Conservation (phyloP, 2,329 filamentous ascomycete species). For the Pseudogymnoascus sp. region DNA sequence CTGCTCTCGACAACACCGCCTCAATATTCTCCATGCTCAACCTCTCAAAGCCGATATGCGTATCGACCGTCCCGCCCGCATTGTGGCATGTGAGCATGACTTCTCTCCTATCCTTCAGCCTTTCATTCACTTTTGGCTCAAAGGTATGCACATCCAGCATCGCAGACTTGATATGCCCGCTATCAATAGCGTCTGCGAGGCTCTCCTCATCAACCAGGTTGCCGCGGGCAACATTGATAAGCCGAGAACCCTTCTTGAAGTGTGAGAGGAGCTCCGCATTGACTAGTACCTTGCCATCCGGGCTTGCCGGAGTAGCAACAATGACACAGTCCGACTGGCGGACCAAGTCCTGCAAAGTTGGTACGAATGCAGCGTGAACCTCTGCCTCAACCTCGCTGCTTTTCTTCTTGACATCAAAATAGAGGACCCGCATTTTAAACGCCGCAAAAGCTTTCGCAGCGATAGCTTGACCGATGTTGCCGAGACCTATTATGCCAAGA, state of each 20-base stretch:
- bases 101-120: constrained; percentile 23
- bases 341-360: constrained; percentile 44
- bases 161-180: constrained; percentile 41
- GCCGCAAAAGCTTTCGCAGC: constrained; percentile 49
- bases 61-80: constrained; percentile 58
- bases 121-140: constrained; percentile 40
- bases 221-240: constrained; percentile 61
- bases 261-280: constrained; percentile 37
- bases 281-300: constrained; percentile 42
- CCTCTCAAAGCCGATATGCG: constrained; percentile 54
- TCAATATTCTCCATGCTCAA: constrained; percentile 60
- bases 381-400: constrained; percentile 22
- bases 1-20: constrained; percentile 44
- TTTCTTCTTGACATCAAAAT: constrained; percentile 50
- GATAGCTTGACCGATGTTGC: constrained; percentile 56
- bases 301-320: constrained; percentile 48
- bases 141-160: constrained; percentile 57
- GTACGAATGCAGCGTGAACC: constrained; percentile 46
- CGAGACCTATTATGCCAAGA: constrained; percentile 62
- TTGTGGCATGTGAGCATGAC: constrained; percentile 58
- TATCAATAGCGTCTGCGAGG: constrained; percentile 49
- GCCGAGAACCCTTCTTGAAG: constrained; percentile 47
- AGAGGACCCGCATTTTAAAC: constrained; percentile 61
- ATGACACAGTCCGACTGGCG: constrained; percentile 50
- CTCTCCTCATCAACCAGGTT: constrained; percentile 58